Base-by-base conservation (phyloP, 352 stramenopile species). In the Pythium dissimile region DNA sequence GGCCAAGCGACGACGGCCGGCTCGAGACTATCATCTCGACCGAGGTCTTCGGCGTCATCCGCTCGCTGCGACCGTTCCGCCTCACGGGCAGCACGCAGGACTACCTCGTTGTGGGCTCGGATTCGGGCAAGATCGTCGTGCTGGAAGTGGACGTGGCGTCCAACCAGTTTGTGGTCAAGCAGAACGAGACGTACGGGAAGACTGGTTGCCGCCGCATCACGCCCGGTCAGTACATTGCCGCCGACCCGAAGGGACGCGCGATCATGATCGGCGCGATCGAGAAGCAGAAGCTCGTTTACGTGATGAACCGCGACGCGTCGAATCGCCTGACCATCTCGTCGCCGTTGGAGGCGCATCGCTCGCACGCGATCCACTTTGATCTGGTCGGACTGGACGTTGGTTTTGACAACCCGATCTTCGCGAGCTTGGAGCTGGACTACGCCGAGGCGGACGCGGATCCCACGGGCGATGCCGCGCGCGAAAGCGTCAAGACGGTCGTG, bases 211-310 rank as follows among this genome's bases (percentile, higher is more conserved):
- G 97, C 48, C 89, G 97, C 26, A 97, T 98, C 58, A 98, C 97
- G 15, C 97, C 97, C 0, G 97, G 97, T 1, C 95, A 99, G 73
- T 99, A 99, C 75, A 49, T 99, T 26, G 95, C 96, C 1, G 83
- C 80, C 8, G 97, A 99, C 69, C 97, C 97, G 2, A 98, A 98
- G 60, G 97, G 97, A 27, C 90, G 97, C 18, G 96, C 97, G 18
- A 82, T 99, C 18, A 97, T 99, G 81, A 85, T 99, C 37, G 86
- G 84, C 53, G 88, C 83, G 18, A 72, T 99, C 21, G 97, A 99
- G 81, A 99, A 99, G 75, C 95, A 99, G 67, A 99, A 99, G 66
- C 82, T 99, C 12, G 97, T 99, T 21, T 99, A 99, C 73, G 95
- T 99, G 21, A 92, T 99, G 76, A 99, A 99, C 71, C 84, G 97